These are phyloP conservation scores for Hymenoscyphus linearis DNA, from an alignment of 2,329 filamentous ascomycete species.

Conservation along the genomic window DNA sequence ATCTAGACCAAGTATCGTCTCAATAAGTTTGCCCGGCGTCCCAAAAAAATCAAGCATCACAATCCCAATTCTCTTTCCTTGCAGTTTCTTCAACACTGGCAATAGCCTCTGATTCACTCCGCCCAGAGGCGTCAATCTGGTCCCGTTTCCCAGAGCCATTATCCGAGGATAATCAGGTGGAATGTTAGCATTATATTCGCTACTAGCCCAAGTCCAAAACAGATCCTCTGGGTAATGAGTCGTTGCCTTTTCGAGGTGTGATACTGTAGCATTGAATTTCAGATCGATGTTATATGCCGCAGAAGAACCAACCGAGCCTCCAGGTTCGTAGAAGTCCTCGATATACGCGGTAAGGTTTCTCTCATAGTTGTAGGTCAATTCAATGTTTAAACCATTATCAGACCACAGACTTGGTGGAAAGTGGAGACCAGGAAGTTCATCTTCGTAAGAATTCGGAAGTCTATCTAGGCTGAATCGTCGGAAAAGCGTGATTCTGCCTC, in stretches of 20 bases:
- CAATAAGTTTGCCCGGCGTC: conserved; percentile 37
- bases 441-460: conserved; percentile 33
- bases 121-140: conserved; percentile 33
- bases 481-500: conserved; percentile 80
- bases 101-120: conserved; percentile 43
- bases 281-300: conserved; percentile 37
- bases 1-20: conserved; percentile 32
- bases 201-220: conserved; percentile 45
- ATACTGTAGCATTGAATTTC: conserved; percentile 40
- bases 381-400: conserved; percentile 38
- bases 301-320: conserved; percentile 24
- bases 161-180: conserved; percentile 39
- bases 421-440: conserved; percentile 40
- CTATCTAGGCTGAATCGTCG: conserved; percentile 66
- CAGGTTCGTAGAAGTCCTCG: conserved; percentile 44
- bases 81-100: conserved; percentile 33
- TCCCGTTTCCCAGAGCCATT: conserved; percentile 42
- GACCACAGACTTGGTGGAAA: conserved; percentile 41
- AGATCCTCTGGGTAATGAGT: conserved; percentile 33
- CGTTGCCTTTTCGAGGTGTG: conserved; percentile 37
- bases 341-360: conserved; percentile 39
- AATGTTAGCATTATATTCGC: conserved; percentile 36
- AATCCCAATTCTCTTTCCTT: conserved; percentile 43
- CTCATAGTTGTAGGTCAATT: conserved; percentile 37
- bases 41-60: conserved; percentile 49